Evolutionary conservation across 75 land plant genomes (phyloP), one percentile per base, ranked within the genome.

Genomic region (Picea sitchensis): DNA sequence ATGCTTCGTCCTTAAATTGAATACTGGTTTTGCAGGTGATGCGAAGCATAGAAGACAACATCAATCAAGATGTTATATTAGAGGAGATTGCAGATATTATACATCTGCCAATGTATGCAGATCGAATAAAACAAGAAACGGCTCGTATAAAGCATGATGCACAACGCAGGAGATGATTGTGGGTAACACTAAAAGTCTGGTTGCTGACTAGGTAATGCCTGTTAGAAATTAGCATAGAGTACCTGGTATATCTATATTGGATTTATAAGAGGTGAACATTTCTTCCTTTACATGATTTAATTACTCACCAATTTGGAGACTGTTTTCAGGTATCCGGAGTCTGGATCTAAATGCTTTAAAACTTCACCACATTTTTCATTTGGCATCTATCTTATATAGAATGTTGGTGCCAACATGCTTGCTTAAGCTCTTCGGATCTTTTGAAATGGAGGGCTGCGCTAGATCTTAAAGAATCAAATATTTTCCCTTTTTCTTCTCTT

Each of bases 41-140:
- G 92, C 75, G 83, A n/a, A 96, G 99, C 88, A 96, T 96, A 69
- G 82, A 79, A 60, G 99, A 96, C 79, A 94, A 96, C 69, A 96
- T 96, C 9, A 96, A 95, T 4, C 92, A 96, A 65, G 93, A 91
- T 2, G 86, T 80, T 38, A 61, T 96, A 75, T 80, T 94, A 75
- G 76, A 78, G 14, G 98, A 96, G 82, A 92, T 96, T n/a, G 9
- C 73, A 11, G 98, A 91, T 77, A 96, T 94, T 13, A 76, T 92
- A 30, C 73, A 69, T 63, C 79, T 96, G 71, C 99, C 99, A 21
- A 95, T 96, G 95, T 96, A 96, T 83, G 84, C 87, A 58, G 95
- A 96, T 67, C 77, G 96, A 76, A 96, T 94, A 75, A 73, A 78
- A 79, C 83, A 73, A 86, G 84, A 64, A 30, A 64, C 30, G 30